Evolutionary conservation across 2,329 filamentous ascomycete species (phyloP).

Genomic region (Raffaelea ambrosiae): DNA sequence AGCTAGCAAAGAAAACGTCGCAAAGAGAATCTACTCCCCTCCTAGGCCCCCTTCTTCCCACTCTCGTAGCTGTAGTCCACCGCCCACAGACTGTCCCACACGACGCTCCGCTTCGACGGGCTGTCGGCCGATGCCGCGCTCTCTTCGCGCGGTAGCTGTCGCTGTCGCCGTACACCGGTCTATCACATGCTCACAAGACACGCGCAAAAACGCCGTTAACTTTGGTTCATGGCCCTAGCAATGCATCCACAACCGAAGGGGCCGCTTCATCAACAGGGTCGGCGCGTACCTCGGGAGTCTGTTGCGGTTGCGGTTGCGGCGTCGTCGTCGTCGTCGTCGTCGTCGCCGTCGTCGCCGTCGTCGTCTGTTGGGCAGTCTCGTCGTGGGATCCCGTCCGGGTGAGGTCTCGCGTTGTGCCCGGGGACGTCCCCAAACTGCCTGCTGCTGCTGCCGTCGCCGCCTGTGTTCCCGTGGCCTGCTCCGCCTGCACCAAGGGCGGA

Average conservation of each 20-base stretch:
- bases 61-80: conserved; percentile 49
- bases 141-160: conserved; percentile 23
- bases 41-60: conserved; percentile 13
- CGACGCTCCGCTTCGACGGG: conserved; percentile 41
- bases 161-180: not conserved
- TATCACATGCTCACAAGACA: not conserved
- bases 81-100: conserved; percentile 57
- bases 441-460: conserved; percentile 11
- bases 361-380: too few relatives aligned
- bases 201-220: too few relatives aligned
- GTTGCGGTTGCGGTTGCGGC: not conserved
- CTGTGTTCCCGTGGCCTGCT: conserved; percentile 2
- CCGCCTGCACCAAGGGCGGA: too few relatives aligned
- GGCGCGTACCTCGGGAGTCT: conserved; percentile 41
- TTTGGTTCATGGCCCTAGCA: conserved; percentile 36
- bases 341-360: not conserved
- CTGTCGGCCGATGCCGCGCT: conserved; percentile 26
- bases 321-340: not conserved
- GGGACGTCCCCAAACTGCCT: conserved; percentile 1
- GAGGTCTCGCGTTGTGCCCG: too few relatives aligned
- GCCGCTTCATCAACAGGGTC: too few relatives aligned
- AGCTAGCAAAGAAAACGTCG: too few relatives aligned
- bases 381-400: too few relatives aligned
- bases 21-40: too few relatives aligned
- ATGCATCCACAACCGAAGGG: conserved; percentile 29